Evolutionary conservation across 192 early-diverging fungal genomes (phyloP).

Genomic region (Coemansia sp.): DNA sequence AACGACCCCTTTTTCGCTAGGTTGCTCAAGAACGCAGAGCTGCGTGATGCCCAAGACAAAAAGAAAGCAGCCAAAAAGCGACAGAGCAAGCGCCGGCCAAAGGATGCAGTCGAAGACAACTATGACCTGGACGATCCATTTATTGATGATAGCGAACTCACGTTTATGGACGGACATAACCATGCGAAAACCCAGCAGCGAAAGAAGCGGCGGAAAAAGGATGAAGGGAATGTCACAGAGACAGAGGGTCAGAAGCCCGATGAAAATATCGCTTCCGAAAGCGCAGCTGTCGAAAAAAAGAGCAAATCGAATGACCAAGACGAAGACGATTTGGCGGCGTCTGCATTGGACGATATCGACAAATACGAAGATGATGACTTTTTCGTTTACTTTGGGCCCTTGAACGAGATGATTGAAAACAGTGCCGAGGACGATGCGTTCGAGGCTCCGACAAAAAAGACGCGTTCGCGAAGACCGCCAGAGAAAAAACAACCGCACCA

Average conservation of each 20-base stretch:
- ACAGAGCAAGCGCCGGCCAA: constrained; percentile 23
- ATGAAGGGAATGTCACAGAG: constrained; percentile 44
- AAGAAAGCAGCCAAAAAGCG: constrained; percentile 22
- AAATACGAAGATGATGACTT: constrained; percentile 50
- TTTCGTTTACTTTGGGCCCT: constrained; percentile 54
- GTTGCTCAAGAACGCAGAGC: constrained; percentile 45
- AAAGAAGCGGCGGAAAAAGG: constrained; percentile 51
- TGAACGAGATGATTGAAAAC: constrained; percentile 38
- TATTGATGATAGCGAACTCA: constrained; percentile 57
- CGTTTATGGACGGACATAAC: constrained; percentile 50
- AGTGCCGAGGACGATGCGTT: constrained; percentile 20
- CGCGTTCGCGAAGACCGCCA: constrained; percentile 32
- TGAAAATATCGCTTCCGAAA: not conserved
- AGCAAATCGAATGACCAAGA: not conserved
- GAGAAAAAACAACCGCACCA: constrained; percentile 28
- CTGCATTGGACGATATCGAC: constrained; percentile 17
- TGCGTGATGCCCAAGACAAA: constrained; percentile 36
- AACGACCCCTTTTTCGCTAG: constrained; percentile 56
- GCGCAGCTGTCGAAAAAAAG: not conserved
- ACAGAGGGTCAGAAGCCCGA: constrained; percentile 22
- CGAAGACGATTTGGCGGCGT: not conserved
- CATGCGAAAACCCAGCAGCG: constrained; percentile 33
- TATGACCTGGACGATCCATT: constrained; percentile 58
- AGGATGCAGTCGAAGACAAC: constrained; percentile 40
- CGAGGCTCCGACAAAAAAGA: constrained; percentile 27